phyloP scores from a whole-genome alignment of 441 rosid genomes.

The Pelargonium cotyledonis region DNA sequence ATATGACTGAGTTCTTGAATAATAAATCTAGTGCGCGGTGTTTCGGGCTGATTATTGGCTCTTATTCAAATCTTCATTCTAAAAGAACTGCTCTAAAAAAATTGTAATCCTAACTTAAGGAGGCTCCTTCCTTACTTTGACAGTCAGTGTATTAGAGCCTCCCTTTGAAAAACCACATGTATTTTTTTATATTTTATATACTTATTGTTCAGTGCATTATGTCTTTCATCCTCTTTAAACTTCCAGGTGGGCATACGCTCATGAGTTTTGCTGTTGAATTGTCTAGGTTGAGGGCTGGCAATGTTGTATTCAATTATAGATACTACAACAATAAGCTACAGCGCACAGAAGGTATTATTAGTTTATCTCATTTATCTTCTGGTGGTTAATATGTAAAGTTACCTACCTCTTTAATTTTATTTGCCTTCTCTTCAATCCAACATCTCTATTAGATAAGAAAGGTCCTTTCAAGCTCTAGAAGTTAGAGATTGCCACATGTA shows the following conservation, averaged over 20 bases:
- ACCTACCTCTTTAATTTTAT: not conserved
- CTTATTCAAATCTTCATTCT: not conserved
- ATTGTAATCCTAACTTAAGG: not conserved
- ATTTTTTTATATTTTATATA: not conserved
- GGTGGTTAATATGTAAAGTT: not conserved
- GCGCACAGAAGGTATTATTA: conserved; percentile 79
- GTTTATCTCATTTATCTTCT: conserved; percentile 6
- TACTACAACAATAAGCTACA: conserved; percentile 86
- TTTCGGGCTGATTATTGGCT: not conserved
- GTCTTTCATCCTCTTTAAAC: conserved; percentile 1
- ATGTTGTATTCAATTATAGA: conserved; percentile 89
- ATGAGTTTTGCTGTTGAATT: conserved; percentile 22
- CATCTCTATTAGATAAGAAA: not conserved
- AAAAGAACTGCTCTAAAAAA: not conserved
- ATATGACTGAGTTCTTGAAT: not conserved
- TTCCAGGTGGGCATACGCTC: not conserved
- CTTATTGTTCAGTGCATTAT: not conserved
- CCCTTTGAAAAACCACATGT: not conserved
- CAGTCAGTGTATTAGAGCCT: conserved; percentile 1
- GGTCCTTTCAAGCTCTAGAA: not conserved
- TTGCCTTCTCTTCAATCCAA: not conserved
- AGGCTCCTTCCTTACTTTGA: not conserved
- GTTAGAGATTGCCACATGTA: conserved; percentile 4
- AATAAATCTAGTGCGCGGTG: not conserved
- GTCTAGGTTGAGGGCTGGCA: conserved; percentile 85